These are phyloP conservation scores for Gautieria morchelliformis DNA, from an alignment of 768 basidiomycete genomes.

Conservation along the genomic window DNA sequence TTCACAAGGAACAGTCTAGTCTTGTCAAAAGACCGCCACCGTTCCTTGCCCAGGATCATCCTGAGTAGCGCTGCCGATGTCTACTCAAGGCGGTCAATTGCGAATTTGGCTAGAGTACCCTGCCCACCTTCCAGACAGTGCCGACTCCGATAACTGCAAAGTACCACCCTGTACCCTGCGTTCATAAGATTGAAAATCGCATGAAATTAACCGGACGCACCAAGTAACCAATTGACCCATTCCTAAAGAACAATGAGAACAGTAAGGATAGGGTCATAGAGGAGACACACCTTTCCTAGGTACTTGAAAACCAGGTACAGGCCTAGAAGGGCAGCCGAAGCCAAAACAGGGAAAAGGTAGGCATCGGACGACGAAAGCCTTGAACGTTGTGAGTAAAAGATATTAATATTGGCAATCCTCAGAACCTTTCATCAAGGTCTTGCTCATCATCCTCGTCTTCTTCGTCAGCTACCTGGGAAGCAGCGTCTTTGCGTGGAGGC, in stretches of 20 bases:
- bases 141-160: conserved; percentile 57
- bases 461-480: background rate
- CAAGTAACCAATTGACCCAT: conserved; percentile 77
- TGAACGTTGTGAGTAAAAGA: conserved; percentile 34
- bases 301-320: conserved; percentile 66
- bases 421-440: conserved; percentile 42
- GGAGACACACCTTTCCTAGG: conserved; percentile 35
- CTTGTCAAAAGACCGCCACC: conserved; percentile 51
- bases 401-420: conserved; percentile 23
- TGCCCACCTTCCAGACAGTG: conserved; percentile 58
- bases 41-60: conserved; percentile 36
- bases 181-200: background rate
- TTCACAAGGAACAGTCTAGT: conserved; percentile 35
- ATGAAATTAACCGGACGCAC: conserved; percentile 13
- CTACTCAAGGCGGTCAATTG: conserved; percentile 22
- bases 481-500: conserved; percentile 3
- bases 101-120: background rate
- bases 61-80: conserved; percentile 41
- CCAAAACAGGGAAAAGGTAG: conserved; percentile 71
- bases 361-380: conserved; percentile 60
- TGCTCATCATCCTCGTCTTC: conserved; percentile 35
- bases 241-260: conserved; percentile 27
- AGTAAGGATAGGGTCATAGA: background rate
- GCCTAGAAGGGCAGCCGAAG: conserved; percentile 58
- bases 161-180: conserved; percentile 38